Conservation (phyloP, 371 early-diverging fungal genomes). For the Mortierella sp. region DNA sequence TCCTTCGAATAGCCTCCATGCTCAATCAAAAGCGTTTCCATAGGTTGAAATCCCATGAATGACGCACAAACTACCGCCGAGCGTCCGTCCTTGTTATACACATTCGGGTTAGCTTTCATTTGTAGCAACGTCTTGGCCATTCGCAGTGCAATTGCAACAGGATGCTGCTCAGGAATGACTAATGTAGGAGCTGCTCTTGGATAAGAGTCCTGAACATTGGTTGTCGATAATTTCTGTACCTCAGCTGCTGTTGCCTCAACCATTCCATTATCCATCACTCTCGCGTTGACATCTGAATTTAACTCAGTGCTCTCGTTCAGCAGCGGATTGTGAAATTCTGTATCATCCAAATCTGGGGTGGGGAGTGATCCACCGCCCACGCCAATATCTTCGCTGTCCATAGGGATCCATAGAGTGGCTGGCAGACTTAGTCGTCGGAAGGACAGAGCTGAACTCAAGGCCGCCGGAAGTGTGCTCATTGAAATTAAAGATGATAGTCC, state of each 20-base stretch:
- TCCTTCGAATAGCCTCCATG: constrained; percentile 45
- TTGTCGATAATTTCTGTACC: not conserved
- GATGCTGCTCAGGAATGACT: constrained; percentile 38
- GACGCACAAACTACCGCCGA: constrained; percentile 49
- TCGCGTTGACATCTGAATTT: not conserved
- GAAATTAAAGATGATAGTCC: constrained; percentile 35
- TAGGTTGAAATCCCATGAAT: constrained; percentile 45
- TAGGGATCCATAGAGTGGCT: constrained; percentile 31
- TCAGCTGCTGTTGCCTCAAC: not conserved
- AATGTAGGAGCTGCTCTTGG: not conserved
- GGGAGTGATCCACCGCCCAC: constrained; percentile 32
- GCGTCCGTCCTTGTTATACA: constrained; percentile 50
- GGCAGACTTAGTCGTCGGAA: constrained; percentile 48
- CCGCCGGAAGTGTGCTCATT: constrained; percentile 33
- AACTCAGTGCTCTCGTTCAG: not conserved
- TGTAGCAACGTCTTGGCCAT: constrained; percentile 38
- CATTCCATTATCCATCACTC: too few relatives aligned
- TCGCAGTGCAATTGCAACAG: constrained; percentile 34
- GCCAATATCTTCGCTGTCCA: constrained; percentile 42
- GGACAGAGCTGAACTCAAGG: constrained; percentile 28
- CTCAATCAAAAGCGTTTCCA: constrained; percentile 41
- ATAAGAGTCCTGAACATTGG: too few relatives aligned
- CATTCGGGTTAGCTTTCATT: constrained; percentile 41
- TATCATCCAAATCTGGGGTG: constrained; percentile 19
- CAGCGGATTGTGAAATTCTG: not conserved